Evolutionary conservation across 345 rosid species (phyloP).

Genomic region (Trapa incisa): DNA sequence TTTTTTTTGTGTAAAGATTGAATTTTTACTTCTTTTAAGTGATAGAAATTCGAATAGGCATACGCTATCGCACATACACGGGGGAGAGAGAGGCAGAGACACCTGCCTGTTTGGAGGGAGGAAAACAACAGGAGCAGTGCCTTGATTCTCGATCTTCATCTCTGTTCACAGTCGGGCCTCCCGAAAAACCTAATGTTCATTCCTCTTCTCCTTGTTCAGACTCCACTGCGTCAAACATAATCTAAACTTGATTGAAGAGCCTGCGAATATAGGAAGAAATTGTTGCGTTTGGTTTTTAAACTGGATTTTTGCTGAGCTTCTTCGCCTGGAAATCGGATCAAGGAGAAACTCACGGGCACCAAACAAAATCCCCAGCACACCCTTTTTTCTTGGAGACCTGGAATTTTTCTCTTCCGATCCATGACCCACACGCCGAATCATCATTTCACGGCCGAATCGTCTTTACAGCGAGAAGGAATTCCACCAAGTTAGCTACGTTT

Average conservation of each 20-base stretch:
- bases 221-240: background rate
- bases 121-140: background rate
- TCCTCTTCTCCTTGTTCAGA: too few species aligned
- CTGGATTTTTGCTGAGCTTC: background rate
- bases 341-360: background rate
- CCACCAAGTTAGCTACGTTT: background rate
- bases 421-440: constrained; percentile 30
- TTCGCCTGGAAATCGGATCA: background rate
- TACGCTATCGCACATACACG: too few species aligned
- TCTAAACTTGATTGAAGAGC: background rate
- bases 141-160: background rate
- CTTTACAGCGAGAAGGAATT: background rate
- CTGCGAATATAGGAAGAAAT: background rate
- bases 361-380: background rate
- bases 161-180: background rate
- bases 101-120: background rate
- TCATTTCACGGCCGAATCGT: constrained; percentile 1
- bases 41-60: too few species aligned
- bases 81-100: too few species aligned
- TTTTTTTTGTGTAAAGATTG: too few species aligned
- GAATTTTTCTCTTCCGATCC: constrained; percentile 6
- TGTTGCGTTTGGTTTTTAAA: background rate
- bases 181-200: background rate
- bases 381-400: background rate
- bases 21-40: too few species aligned